Base-by-base conservation (phyloP, 2,329 filamentous ascomycete species). In the Colletotrichum musae region DNA sequence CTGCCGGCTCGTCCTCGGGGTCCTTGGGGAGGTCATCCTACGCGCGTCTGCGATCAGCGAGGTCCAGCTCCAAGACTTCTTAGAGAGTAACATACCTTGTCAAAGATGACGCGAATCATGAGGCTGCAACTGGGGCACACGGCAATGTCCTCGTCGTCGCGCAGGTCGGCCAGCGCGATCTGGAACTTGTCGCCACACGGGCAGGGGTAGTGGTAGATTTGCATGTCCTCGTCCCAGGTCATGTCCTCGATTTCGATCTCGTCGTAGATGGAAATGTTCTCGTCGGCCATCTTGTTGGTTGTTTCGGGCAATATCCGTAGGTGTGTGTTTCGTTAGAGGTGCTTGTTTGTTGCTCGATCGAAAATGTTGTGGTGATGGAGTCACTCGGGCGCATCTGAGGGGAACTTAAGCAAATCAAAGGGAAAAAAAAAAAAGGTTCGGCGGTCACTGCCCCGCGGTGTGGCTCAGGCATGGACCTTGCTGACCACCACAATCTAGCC, bases 211-310 rank as follows among this genome's bases (percentile, higher is more conserved):
- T 95, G 93, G 84, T 97, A 99, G 75, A 97, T 92, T 80, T 97
- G 92, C 48, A 94, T 88, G 4, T 87, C 86, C 54, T 90, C 84
- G 81, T 98, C 94, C 80, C 89, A 98, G 76, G 93, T 96, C 94
- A 98, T 97, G 82, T 99, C 96, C 81, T 98, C 95, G 84, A 98
- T 98, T 80, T 98, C 95, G 81, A 98, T 95, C 82, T 98, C 95
- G 78, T 98, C 95, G 85, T 98, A 98, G 79, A 97, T 93, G 74
- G 92, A 90, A 66, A 92, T 81, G 61, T 89, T 86, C 72, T 92
- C 88, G 78, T 91, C 90, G 43, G 89, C 86, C 89, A 91, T 91
- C 65, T 73, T 83, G 64, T 51, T 36, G 56, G 65, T 28, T 36
- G 13, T 47, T 43, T 13, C 16, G 2, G 2, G 56, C 18, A 39